Evolutionary conservation across 1,139 yeast genomes (phyloP).

Genomic region (Yamadazyma taylorii): DNA sequence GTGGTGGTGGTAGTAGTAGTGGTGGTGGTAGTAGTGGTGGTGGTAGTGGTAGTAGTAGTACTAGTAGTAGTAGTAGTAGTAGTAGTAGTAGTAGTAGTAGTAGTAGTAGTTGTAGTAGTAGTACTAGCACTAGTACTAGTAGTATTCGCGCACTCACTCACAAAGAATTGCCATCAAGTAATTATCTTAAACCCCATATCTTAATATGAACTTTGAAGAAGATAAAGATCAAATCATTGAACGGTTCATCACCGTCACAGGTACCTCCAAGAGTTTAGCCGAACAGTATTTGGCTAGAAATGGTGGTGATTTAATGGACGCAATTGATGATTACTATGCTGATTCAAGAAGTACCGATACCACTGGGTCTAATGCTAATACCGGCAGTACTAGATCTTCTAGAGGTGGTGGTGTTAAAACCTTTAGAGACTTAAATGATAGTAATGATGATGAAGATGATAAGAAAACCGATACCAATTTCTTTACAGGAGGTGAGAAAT

Average conservation of each 20-base stretch:
- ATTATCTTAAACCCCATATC: slow-evolving; percentile 2
- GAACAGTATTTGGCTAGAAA: slow-evolving; percentile 44
- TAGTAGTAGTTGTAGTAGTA: no score
- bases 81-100: no score
- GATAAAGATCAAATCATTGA: slow-evolving; percentile 30
- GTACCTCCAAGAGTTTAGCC: slow-evolving; percentile 39
- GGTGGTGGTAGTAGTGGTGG: no score
- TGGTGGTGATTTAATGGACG: slow-evolving; percentile 36
- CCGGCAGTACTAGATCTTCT: neutral
- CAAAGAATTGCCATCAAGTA: slow-evolving; percentile 7
- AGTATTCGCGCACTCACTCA: no score
- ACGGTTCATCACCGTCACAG: slow-evolving; percentile 51
- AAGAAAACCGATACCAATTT: slow-evolving; percentile 70
- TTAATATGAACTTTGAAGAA: neutral
- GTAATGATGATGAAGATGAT: slow-evolving; percentile 51
- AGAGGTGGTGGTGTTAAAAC: slow-evolving; percentile 36
- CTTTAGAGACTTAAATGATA: slow-evolving; percentile 50
- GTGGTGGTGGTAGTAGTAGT: no score
- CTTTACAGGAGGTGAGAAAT: slow-evolving; percentile 95
- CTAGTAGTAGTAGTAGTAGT: no score
- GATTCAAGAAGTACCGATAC: slow-evolving; percentile 9
- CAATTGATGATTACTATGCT: slow-evolving; percentile 46
- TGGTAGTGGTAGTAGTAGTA: no score
- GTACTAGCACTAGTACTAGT: no score
- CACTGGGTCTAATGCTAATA: neutral